Base-by-base conservation (phyloP, 768 basidiomycete species). In the Auricularia sp. region DNA sequence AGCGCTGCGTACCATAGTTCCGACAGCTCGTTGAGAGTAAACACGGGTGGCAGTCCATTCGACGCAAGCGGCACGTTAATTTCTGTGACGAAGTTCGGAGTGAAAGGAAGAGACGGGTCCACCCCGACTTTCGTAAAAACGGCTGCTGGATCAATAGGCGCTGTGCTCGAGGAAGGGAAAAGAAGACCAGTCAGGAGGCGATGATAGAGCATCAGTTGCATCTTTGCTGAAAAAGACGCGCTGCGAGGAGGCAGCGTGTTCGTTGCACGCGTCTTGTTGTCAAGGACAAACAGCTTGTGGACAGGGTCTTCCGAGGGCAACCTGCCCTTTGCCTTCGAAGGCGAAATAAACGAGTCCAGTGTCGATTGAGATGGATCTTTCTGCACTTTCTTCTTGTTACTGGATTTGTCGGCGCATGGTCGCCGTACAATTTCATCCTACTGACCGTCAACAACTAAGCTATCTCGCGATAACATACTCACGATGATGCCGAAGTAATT, bases 121-220 rank as follows among this genome's bases (percentile, higher is more conserved):
- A 87, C 68, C 1, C 74, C 71, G 1, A 85, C 70, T 33, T 73
- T 75, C 14, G 65, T 68, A 85, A 87, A 91, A 10, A 92, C 68
- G 0, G 70, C 63, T 0, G 62, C 62, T 4, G 37, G 61, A n/a
- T 14, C 2, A 34, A 14, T 2, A 67, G 1, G 78, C 4, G 69
- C 68, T n/a, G 75, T 71, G 7, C 8, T 14, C 3, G 39, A 7
- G 7, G 39, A 42, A 1, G 72, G 71, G 3, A 81, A 73, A 21
- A 86, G 71, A 13, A 90, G 74, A 3, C 75, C 74, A 24, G 78
- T 77, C 44, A 93, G 78, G 62, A 93, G 82, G 18, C 83, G 83
- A 69, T 83, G 81, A 70, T 93, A 93, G 44, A 91, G 74, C 87
- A 90, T 90, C 3, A 92, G 79, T 71, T 93, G 91, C 42, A 91